These are phyloP conservation scores for Lotmaria passim DNA, from an alignment of 208 protist species.

Conservation along the genomic window DNA sequence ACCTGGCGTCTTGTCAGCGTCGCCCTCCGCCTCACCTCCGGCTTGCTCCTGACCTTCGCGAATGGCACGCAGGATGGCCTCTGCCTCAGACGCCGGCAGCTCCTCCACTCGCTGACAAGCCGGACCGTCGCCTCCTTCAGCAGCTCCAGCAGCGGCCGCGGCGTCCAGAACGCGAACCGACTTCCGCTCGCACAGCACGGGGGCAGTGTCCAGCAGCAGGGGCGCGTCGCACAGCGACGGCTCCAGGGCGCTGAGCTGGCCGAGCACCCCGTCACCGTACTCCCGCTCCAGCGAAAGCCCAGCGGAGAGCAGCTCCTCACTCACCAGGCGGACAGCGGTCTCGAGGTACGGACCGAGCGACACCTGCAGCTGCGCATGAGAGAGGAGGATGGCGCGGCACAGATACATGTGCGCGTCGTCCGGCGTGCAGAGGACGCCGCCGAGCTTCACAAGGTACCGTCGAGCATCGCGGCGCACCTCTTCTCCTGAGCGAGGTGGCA, in stretches of 20 bases:
- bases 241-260: slow-evolving; percentile 29
- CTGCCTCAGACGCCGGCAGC: slow-evolving; percentile 26
- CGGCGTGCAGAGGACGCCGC: slow-evolving; percentile 39
- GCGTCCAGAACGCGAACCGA: slow-evolving; percentile 35
- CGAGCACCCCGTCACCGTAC: slow-evolving; percentile 31
- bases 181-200: slow-evolving; percentile 10
- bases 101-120: slow-evolving; percentile 5
- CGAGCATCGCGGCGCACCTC: slow-evolving; percentile 35
- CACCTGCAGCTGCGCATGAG: slow-evolving; percentile 36
- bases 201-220: slow-evolving; percentile 17
- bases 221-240: slow-evolving; percentile 11
- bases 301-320: slow-evolving; percentile 52
- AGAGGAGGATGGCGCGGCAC: slow-evolving; percentile 42
- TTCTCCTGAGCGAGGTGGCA: slow-evolving; percentile 30
- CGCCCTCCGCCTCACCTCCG: not conserved
- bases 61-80: slow-evolving; percentile 20
- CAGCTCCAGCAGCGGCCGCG: not conserved
- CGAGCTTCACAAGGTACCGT: slow-evolving; percentile 46
- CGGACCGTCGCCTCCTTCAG: not conserved
- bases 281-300: slow-evolving; percentile 42
- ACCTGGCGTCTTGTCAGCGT: not conserved
- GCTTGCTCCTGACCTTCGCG: slow-evolving; percentile 20
- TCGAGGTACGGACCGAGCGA: slow-evolving; percentile 48
- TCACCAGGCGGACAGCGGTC: slow-evolving; percentile 39
- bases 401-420: slow-evolving; percentile 60